Percentiles rank a stretch among this genome's conserved stretches.
Evolutionary conservation across 768 basidiomycete genomes (phyloP).

Genomic region (Russula olivacea): DNA sequence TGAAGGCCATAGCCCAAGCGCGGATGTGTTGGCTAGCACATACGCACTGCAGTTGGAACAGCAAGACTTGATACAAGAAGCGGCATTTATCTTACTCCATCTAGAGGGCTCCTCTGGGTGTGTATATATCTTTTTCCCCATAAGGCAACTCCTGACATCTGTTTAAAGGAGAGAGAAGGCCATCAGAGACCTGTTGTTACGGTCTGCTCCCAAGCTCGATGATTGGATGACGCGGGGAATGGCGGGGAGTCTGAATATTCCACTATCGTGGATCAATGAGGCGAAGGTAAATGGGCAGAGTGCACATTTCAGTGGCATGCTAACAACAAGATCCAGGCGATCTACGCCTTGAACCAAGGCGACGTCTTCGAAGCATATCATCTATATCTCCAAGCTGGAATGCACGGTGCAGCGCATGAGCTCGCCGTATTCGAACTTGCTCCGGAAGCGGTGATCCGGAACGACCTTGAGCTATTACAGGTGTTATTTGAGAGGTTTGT

Average conservation of each 20-base stretch:
- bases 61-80: slow-evolving; percentile 75
- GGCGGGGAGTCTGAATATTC: slow-evolving; percentile 73
- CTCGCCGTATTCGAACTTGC: slow-evolving; percentile 83
- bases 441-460: slow-evolving; percentile 73
- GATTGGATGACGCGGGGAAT: slow-evolving; percentile 70
- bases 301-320: background rate
- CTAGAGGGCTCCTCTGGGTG: slow-evolving; percentile 79
- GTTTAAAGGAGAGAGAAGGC: slow-evolving; percentile 67
- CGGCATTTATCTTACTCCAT: slow-evolving; percentile 85
- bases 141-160: background rate
- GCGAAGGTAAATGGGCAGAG: slow-evolving; percentile 56
- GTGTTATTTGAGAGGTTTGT: slow-evolving; percentile 65
- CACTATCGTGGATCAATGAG: slow-evolving; percentile 82
- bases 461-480: slow-evolving; percentile 51
- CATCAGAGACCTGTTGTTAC: slow-evolving; percentile 71
- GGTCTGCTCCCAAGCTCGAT: slow-evolving; percentile 59
- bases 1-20: slow-evolving; percentile 77
- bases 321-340: slow-evolving; percentile 45
- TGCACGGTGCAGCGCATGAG: slow-evolving; percentile 71
- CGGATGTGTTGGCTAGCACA: slow-evolving; percentile 73
- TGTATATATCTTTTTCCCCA: slow-evolving; percentile 29
- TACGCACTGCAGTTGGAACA: slow-evolving; percentile 87
- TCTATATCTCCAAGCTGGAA: slow-evolving; percentile 61
- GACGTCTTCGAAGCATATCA: slow-evolving; percentile 71
- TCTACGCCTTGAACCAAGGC: slow-evolving; percentile 54